Evolutionary conservation across 371 early-diverging fungal species (phyloP).

Genomic region (Saksenaea vasiformis): DNA sequence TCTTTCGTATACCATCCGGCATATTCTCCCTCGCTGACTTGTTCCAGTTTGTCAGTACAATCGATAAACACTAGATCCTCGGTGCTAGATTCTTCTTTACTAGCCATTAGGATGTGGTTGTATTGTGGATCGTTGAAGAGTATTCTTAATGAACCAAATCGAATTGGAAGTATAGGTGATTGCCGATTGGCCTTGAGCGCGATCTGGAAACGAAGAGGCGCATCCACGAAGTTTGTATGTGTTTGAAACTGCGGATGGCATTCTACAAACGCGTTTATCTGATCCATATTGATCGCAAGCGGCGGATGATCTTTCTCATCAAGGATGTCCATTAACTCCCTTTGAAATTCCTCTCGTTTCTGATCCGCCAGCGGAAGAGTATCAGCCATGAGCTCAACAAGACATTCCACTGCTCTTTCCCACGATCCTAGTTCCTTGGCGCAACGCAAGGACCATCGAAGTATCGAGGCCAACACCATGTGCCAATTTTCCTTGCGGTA

Average conservation of each 20-base stretch:
- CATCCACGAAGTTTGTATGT: slow-evolving; percentile 32
- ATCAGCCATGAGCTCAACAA: slow-evolving; percentile 71
- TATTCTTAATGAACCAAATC: slow-evolving; percentile 50
- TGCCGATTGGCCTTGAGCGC: slow-evolving; percentile 26
- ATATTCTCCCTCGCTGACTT: slow-evolving; percentile 28
- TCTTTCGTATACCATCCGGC: slow-evolving; percentile 27
- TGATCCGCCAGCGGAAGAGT: slow-evolving; percentile 42
- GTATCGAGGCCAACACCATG: slow-evolving; percentile 66
- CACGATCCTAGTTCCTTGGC: slow-evolving; percentile 68
- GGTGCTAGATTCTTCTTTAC: slow-evolving; percentile 10
- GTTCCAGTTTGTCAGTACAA: slow-evolving; percentile 16
- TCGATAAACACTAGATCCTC: slow-evolving; percentile 20
- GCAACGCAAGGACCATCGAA: slow-evolving; percentile 70
- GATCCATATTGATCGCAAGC: slow-evolving; percentile 67
- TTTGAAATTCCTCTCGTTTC: slow-evolving; percentile 51
- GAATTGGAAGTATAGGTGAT: slow-evolving; percentile 44
- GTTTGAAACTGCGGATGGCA: slow-evolving; percentile 56
- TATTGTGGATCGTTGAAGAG: slow-evolving; percentile 58
- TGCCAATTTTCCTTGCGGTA: slow-evolving; percentile 88
- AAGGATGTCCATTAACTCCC: slow-evolving; percentile 42
- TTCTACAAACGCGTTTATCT: slow-evolving; percentile 63
- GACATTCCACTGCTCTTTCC: slow-evolving; percentile 66
- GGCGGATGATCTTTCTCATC: slow-evolving; percentile 24
- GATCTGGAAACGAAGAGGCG: slow-evolving; percentile 38
- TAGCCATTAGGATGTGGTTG: slow-evolving; percentile 30